A percentile compares a stretch with the other conserved stretches of the same genome.
phyloP scores from a whole-genome alignment of 2,329 filamentous ascomycete species.

The Tolypocladium amazonense region DNA sequence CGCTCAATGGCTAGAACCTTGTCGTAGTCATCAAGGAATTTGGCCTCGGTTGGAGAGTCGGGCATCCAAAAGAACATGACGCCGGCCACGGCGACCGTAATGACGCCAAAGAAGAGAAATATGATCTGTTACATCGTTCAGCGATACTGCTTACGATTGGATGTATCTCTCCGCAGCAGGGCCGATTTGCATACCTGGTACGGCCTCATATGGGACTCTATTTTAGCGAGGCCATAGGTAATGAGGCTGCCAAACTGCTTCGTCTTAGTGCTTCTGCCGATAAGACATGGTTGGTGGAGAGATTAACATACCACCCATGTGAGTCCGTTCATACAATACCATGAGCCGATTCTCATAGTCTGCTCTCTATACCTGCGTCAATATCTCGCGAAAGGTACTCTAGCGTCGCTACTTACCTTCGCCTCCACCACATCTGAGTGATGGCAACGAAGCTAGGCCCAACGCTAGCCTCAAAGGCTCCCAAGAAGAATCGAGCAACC shows the following conservation, averaged over 20 bases:
- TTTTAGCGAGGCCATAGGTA: constrained; percentile 48
- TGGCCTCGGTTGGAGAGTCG: constrained; percentile 38
- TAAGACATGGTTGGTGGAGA: background rate
- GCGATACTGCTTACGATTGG: background rate
- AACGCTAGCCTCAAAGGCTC: constrained; percentile 40
- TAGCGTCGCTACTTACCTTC: constrained; percentile 18
- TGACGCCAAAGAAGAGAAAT: constrained; percentile 41
- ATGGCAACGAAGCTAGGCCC: constrained; percentile 44
- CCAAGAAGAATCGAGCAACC: constrained; percentile 43
- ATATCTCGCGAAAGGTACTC: background rate
- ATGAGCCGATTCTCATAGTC: constrained; percentile 43
- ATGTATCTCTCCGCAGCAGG: background rate
- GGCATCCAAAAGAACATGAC: constrained; percentile 37
- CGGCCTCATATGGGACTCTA: constrained; percentile 30
- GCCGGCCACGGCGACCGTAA: constrained; percentile 35
- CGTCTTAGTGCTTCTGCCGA: constrained; percentile 4
- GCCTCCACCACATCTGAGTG: constrained; percentile 52
- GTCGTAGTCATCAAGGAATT: constrained; percentile 38
- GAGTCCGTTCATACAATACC: constrained; percentile 52
- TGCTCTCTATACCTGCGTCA: constrained; percentile 31
- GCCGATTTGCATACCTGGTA: constrained; percentile 34
- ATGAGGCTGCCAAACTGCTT: constrained; percentile 39
- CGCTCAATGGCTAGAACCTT: constrained; percentile 43
- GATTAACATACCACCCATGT: constrained; percentile 35
- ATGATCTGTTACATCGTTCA: constrained; percentile 28